Conservation (phyloP, 2,329 filamentous ascomycete species). For the Pseudocercospora fijiensis region DNA sequence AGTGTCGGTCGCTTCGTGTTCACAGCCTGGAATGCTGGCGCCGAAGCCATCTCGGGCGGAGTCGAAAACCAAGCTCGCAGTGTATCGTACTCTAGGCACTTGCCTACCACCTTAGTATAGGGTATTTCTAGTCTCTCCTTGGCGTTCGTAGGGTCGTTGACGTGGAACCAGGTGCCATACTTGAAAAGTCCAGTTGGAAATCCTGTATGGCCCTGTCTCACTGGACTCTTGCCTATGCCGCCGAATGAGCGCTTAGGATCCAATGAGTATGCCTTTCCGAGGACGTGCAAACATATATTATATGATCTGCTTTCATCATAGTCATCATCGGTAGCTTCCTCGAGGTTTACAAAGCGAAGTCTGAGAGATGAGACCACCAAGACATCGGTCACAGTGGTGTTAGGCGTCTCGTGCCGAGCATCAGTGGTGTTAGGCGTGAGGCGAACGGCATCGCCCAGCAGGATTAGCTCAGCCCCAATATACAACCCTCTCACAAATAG, state of each 20-base stretch:
- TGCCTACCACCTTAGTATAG: conserved; percentile 54
- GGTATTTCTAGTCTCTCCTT: conserved; percentile 47
- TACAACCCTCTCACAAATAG: conserved; percentile 57
- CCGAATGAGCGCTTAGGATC: conserved; percentile 36
- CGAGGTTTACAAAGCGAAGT: conserved; percentile 51
- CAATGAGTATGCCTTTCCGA: conserved; percentile 51
- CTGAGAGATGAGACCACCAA: conserved; percentile 56
- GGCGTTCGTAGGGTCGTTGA: conserved; percentile 44
- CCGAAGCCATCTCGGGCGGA: conserved; percentile 21
- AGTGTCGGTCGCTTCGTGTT: conserved; percentile 21
- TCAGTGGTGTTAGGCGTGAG: conserved; percentile 38
- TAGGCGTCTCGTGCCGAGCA: conserved; percentile 22
- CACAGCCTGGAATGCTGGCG: conserved; percentile 22
- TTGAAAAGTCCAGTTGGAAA: conserved; percentile 30
- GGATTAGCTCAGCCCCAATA: conserved; percentile 57
- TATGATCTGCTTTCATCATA: conserved; percentile 45
- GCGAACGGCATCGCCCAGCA: conserved; percentile 56
- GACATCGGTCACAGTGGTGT: conserved; percentile 53
- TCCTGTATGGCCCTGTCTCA: conserved; percentile 14
- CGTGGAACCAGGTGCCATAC: conserved; percentile 55
- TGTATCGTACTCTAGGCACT: conserved; percentile 54
- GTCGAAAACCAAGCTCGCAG: conserved; percentile 48
- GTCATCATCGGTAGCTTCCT: conserved; percentile 48
- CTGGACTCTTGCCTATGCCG: conserved; percentile 35
- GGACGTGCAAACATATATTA: conserved; percentile 49